Conservation (phyloP, 768 basidiomycete species). For the Nidularia pulvinata region DNA sequence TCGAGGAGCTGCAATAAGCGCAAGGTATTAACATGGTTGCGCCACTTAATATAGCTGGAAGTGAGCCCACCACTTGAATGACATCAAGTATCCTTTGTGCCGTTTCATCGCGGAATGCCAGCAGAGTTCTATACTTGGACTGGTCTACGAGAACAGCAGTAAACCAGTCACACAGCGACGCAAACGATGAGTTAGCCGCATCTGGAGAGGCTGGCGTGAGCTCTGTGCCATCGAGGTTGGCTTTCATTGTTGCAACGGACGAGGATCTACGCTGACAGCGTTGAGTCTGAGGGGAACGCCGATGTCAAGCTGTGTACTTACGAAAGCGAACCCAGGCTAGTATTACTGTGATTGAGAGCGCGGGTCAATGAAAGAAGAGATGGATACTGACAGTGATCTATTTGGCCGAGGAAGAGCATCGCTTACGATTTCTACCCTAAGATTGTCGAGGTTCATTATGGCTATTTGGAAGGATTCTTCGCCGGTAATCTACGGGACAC, state of each 20-base stretch:
- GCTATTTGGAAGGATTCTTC: conserved; percentile 92
- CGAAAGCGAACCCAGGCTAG: conserved; percentile 40
- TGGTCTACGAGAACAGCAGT: no score
- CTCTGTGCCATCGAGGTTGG: conserved; percentile 82
- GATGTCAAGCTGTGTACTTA: conserved; percentile 25
- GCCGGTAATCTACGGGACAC: conserved; percentile 62
- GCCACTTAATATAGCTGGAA: no score
- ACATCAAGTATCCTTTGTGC: no score
- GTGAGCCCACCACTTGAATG: no score
- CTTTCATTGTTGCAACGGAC: conserved; percentile 86
- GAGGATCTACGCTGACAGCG: conserved; percentile 39
- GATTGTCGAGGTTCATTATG: conserved; percentile 77
- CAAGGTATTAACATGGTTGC: no score
- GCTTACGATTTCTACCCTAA: conserved; percentile 84
- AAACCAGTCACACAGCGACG: no score
- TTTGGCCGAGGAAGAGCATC: conserved; percentile 86
- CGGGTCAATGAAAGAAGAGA: no score
- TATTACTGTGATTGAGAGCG: conserved; percentile 5
- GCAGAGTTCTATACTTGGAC: no score
- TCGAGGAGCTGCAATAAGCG: no score
- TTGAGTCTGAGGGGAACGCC: conserved; percentile 1
- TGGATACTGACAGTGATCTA: conserved; percentile 70
- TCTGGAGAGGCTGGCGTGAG: conserved; percentile 73
- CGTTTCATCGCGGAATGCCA: no score
- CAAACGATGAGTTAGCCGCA: no score